These are phyloP conservation scores for Afroboletus lepidellus DNA, from an alignment of 1,284 basidiomycete species.

Conservation along the genomic window DNA sequence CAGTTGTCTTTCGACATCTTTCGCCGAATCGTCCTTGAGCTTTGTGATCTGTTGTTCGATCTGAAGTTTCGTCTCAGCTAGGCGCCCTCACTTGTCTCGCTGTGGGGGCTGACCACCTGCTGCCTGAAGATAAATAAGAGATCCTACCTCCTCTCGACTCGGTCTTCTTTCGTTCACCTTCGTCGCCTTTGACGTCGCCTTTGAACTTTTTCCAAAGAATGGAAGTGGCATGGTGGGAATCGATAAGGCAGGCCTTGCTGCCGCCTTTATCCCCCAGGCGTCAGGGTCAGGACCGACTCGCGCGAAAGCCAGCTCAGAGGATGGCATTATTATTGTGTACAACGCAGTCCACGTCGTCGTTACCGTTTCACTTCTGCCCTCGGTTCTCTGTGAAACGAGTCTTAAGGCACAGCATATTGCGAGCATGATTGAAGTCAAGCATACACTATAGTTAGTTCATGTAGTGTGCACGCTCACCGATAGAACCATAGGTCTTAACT, in stretches of 20 bases:
- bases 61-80: constrained; percentile 8
- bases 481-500: not conserved
- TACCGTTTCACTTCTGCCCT: not conserved
- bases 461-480: not conserved
- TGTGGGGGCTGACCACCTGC: not conserved
- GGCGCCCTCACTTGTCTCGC: not conserved
- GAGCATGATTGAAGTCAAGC: not conserved
- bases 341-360: not conserved
- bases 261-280: constrained; percentile 13
- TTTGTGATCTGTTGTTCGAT: constrained; percentile 25
- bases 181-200: not conserved
- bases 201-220: not conserved
- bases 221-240: constrained; percentile 5
- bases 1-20: constrained; percentile 24
- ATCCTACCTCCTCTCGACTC: constrained; percentile 17
- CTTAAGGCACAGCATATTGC: not conserved
- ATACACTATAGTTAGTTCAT: not conserved
- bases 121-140: not conserved
- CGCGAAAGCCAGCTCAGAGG: not conserved
- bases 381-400: not conserved
- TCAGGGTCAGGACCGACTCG: not conserved
- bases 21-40: constrained; percentile 20
- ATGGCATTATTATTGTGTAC: not conserved
- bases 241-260: not conserved
- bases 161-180: not conserved